A percentile compares a stretch with the other conserved stretches of the same genome.
phyloP scores from a whole-genome alignment of 169 alveolate genomes.

The Toxoplasma gondii region DNA sequence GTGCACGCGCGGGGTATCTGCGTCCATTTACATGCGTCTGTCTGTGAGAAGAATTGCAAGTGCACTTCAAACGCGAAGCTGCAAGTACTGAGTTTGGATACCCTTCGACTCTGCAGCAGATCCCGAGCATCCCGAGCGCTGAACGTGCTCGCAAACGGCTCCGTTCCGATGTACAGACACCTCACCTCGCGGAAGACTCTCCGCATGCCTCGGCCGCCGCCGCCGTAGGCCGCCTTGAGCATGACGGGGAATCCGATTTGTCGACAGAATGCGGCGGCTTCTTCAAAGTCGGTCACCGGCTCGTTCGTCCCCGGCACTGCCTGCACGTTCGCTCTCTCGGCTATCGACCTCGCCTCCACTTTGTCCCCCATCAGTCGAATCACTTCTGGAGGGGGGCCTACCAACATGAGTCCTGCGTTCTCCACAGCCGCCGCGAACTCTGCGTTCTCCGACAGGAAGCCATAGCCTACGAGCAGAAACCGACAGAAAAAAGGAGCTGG shows the following conservation, averaged over 20 bases:
- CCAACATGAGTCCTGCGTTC: slow-evolving; percentile 70
- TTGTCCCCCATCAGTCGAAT: slow-evolving; percentile 86
- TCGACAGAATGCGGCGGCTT: slow-evolving; percentile 43
- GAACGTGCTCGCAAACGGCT: too few species aligned
- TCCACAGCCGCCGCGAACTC: slow-evolving; percentile 79
- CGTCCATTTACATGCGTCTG: too few species aligned
- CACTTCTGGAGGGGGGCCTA: slow-evolving; percentile 85
- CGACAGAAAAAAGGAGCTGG: neutral
- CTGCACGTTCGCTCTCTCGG: slow-evolving; percentile 83
- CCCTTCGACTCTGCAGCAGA: too few species aligned
- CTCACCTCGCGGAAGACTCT: slow-evolving; percentile 72
- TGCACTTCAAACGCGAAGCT: too few species aligned
- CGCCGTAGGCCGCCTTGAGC: slow-evolving; percentile 87
- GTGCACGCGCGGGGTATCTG: too few species aligned
- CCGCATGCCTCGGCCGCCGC: slow-evolving; percentile 92
- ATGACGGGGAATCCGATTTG: slow-evolving; percentile 84
- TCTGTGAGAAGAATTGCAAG: too few species aligned
- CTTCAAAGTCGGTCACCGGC: slow-evolving; percentile 78
- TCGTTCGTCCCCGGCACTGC: slow-evolving; percentile 80
- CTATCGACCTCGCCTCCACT: slow-evolving; percentile 83
- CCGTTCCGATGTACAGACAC: too few species aligned
- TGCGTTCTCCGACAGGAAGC: slow-evolving; percentile 88
- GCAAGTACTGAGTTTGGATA: too few species aligned
- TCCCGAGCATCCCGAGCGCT: too few species aligned
- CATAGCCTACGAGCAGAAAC: slow-evolving; percentile 79